Percentiles rank a stretch among this genome's conserved stretches.
Conservation (phyloP, 306 rosid genomes). For the Citrullus amarus region DNA sequence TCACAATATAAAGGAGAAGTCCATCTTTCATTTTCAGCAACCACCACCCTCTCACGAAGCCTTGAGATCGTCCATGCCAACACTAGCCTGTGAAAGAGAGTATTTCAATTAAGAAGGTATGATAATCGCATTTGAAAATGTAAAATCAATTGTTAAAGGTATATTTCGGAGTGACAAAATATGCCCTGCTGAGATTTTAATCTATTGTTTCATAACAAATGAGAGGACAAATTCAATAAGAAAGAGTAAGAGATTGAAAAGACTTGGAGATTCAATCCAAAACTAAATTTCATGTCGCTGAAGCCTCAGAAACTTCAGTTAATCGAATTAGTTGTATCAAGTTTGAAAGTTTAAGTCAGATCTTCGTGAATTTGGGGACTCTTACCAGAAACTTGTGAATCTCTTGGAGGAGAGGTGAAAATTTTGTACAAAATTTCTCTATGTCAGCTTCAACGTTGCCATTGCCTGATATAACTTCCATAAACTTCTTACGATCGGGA, state of each 20-base stretch:
- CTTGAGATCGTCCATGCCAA: constrained; percentile 86
- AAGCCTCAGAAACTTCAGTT: neutral
- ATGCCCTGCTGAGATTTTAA: no score
- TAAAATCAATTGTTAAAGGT: no score
- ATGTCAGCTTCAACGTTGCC: constrained; percentile 63
- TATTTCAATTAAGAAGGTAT: neutral
- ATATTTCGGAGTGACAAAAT: no score
- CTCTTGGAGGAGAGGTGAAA: constrained; percentile 68
- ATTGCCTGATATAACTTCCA: constrained; percentile 70
- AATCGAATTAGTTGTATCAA: neutral
- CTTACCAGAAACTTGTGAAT: constrained; percentile 94
- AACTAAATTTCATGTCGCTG: neutral
- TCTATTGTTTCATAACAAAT: neutral
- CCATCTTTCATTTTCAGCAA: neutral
- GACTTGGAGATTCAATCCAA: neutral
- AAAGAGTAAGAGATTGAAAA: neutral
- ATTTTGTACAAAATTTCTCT: constrained; percentile 48
- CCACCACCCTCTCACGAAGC: constrained; percentile 19
- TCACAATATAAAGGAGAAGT: neutral
- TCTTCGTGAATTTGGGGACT: constrained; percentile 4
- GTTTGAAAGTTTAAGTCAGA: neutral
- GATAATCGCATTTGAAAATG: no score
- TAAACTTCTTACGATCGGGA: constrained; percentile 94
- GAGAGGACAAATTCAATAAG: neutral
- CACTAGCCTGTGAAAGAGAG: constrained; percentile 46